Conservation (phyloP, 306 rosid species). For the Erythrophleum fordii region DNA sequence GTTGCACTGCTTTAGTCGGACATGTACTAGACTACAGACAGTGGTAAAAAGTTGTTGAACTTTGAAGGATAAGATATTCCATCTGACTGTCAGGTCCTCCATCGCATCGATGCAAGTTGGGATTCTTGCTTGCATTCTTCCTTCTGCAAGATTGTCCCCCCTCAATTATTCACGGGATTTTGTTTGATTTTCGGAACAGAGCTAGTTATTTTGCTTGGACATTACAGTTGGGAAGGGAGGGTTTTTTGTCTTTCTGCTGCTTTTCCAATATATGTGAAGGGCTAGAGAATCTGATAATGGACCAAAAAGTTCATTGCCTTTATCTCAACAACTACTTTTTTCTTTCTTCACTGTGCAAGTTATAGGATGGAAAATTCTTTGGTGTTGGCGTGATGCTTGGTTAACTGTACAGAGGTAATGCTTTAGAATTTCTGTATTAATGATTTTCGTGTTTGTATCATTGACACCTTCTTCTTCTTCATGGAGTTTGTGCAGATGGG, state of each 20-base stretch:
- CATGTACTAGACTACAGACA: conserved; percentile 36
- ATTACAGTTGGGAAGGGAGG: background rate
- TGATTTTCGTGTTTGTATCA: background rate
- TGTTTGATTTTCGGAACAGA: background rate
- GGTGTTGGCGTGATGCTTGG: background rate
- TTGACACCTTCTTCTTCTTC: background rate
- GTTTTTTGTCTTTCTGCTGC: background rate
- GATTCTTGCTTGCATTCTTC: conserved; percentile 1
- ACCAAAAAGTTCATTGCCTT: background rate
- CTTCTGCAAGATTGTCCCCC: background rate
- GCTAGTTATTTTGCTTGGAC: background rate
- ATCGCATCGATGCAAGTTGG: conserved; percentile 41
- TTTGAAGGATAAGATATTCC: conserved; percentile 60
- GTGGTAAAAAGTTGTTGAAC: conserved; percentile 32
- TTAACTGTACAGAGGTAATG: background rate
- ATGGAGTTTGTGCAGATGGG: background rate
- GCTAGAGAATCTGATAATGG: background rate
- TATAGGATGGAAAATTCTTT: background rate
- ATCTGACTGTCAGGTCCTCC: conserved; percentile 40
- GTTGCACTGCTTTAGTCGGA: conserved; percentile 42
- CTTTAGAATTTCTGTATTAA: background rate
- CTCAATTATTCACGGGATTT: conserved; percentile 2
- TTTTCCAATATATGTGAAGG: background rate
- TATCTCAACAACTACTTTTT: background rate
- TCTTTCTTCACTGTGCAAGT: background rate